Conservation (phyloP, 805 yeast genomes). For the Saccharomycopsis fermentans region DNA sequence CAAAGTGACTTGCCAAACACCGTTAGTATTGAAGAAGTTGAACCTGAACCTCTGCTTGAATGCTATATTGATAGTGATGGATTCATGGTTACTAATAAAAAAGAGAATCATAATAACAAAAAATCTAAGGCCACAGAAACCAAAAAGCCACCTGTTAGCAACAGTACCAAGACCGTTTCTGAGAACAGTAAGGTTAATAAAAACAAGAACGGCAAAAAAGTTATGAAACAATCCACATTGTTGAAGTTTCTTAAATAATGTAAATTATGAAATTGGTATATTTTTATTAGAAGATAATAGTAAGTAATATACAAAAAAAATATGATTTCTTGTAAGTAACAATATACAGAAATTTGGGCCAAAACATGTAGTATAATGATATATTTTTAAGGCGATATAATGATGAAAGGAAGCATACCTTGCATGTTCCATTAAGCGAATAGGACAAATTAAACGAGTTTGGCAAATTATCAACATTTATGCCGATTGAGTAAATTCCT, state of each 20-base stretch:
- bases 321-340: too few species aligned
- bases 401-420: too few species aligned
- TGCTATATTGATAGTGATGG: slow-evolving; percentile 41
- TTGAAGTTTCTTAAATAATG: neutral
- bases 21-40: slow-evolving; percentile 26
- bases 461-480: neutral
- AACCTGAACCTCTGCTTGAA: slow-evolving; percentile 10
- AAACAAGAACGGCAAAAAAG: neutral
- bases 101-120: slow-evolving; percentile 16
- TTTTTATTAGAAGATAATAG: too few species aligned
- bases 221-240: neutral
- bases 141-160: neutral
- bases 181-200: neutral
- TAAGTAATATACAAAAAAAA: too few species aligned
- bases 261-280: too few species aligned
- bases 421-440: too few species aligned
- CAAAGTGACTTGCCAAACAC: slow-evolving; percentile 25
- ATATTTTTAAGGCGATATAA: too few species aligned
- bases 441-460: too few species aligned
- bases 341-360: too few species aligned
- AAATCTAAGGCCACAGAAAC: neutral
- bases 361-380: too few species aligned
- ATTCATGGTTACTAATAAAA: slow-evolving; percentile 31
- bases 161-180: neutral
- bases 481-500: slow-evolving; percentile 10